A percentile compares a stretch with the other conserved stretches of the same genome.
These are phyloP conservation scores for Helminthosporium solani DNA, from an alignment of 2,329 filamentous ascomycete species.

Conservation along the genomic window DNA sequence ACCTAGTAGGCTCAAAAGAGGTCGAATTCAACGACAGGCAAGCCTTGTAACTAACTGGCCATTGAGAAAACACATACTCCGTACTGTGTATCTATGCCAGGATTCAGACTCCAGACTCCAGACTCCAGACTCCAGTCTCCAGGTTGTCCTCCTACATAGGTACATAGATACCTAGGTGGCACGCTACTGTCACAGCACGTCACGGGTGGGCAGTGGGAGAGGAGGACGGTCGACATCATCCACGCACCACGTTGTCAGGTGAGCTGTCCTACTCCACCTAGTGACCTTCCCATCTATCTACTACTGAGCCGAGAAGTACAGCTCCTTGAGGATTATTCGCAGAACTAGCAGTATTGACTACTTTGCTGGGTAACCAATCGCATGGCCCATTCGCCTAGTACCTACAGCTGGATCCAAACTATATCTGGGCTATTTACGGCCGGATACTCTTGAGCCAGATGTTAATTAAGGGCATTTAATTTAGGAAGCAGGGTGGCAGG, in stretches of 20 bases:
- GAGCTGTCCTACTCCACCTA: slow-evolving; percentile 29
- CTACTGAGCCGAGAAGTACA: slow-evolving; percentile 21
- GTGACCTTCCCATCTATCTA: too few species aligned
- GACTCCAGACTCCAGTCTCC: too few species aligned
- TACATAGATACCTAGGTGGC: too few species aligned
- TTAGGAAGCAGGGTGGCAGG: slow-evolving; percentile 6
- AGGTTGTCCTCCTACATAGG: too few species aligned
- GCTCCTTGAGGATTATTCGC: slow-evolving; percentile 35
- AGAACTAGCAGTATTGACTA: slow-evolving; percentile 39
- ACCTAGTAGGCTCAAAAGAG: too few species aligned
- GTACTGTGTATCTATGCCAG: too few species aligned
- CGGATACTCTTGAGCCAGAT: neutral
- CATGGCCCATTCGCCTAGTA: slow-evolving; percentile 10
- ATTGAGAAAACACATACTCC: too few species aligned
- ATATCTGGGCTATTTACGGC: neutral
- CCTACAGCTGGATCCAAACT: neutral
- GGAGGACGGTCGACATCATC: neutral
- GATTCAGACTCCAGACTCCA: too few species aligned
- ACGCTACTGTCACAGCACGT: too few species aligned
- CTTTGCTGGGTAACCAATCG: slow-evolving; percentile 38
- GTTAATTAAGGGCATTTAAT: slow-evolving; percentile 39
- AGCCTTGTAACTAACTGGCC: too few species aligned
- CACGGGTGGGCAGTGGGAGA: slow-evolving; percentile 9
- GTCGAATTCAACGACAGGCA: too few species aligned
- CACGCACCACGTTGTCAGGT: slow-evolving; percentile 36